Conservation (phyloP, 352 stramenopile genomes). For the Globisporangium echinulatum region DNA sequence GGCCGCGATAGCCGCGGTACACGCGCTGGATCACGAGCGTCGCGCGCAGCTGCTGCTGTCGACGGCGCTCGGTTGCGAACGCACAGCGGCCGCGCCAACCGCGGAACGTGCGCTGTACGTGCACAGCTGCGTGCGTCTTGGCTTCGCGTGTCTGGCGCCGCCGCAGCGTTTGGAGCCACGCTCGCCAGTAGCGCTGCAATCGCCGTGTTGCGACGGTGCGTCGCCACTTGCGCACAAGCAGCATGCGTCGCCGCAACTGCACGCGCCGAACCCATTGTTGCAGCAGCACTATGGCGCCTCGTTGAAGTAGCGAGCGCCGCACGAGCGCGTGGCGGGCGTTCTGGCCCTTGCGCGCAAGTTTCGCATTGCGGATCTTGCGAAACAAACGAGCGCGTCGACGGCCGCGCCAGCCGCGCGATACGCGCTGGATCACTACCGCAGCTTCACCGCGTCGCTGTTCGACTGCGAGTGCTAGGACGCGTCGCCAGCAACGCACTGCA, state of each 20-base stretch:
- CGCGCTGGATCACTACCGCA: constrained; percentile 32
- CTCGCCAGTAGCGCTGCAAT: constrained; percentile 45
- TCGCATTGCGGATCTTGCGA: constrained; percentile 58
- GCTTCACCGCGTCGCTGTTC: constrained; percentile 23
- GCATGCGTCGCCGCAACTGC: constrained; percentile 29
- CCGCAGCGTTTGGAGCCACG: constrained; percentile 36
- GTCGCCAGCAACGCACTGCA: constrained; percentile 19
- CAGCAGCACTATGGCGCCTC: constrained; percentile 35
- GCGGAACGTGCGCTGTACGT: constrained; percentile 45
- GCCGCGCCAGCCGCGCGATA: constrained; percentile 39
- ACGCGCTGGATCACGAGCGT: constrained; percentile 34
- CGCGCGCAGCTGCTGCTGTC: constrained; percentile 21
- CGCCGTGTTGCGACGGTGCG: constrained; percentile 32
- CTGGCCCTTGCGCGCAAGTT: constrained; percentile 40
- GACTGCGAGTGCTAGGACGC: constrained; percentile 21
- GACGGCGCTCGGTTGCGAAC: constrained; percentile 22
- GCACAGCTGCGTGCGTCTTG: constrained; percentile 23
- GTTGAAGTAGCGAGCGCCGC: constrained; percentile 36
- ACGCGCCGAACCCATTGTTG: constrained; percentile 45
- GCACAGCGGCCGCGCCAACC: constrained; percentile 25
- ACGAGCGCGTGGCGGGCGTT: constrained; percentile 44
- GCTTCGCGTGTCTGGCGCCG: constrained; percentile 25
- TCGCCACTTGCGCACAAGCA: constrained; percentile 38
- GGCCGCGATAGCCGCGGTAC: constrained; percentile 30
- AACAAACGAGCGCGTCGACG: constrained; percentile 48